Evolutionary conservation across 169 alveolate species (phyloP), one percentile per base, ranked within the genome.

Genomic region (Plasmodium billcollinsi): DNA sequence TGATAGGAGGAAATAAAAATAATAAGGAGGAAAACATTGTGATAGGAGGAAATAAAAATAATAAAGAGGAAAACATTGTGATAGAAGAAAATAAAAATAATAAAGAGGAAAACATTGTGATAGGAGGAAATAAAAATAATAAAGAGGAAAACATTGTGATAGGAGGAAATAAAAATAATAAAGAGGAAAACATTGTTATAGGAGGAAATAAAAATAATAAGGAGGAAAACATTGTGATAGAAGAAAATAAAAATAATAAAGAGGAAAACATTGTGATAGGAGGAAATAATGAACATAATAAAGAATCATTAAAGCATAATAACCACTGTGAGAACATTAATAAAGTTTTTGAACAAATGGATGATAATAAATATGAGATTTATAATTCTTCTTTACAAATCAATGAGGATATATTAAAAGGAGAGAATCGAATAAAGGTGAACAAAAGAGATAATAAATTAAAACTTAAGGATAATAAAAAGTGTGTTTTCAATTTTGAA

Each of bases 401-500:
- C 12, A 24, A 7, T 20, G 59, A 43, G 1, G 6, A 14, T 9
- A 67, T 3, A 5, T 18, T 4, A 11, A 45, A 20, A 67, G 58
- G 15, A 67, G 8, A 43, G 14, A 1, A 15, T 9, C 12, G 61
- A 29, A 45, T 18, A 67, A 8, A 20, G 11, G 9, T 56, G 65
- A 3, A 56, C 3, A 15, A 56, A 65, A 8, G 52, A 24, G 14
- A 65, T 9, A 21, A 29, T 65, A 43, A n/a, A 2, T 47, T 69
- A 69, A 39, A 69, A 14, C 1, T 45, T 14, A 47, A 45, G 45
- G 45, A 33, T 33, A 24, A 69, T 11, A 69, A 39, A 69, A 69
- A 69, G 1, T 2, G n/a, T 69, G 12, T 69, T 7, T 69, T 69
- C 7, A 69, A 69, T 69, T 69, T 69, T 69, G 47, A 33, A 18